phyloP scores from a whole-genome alignment of 352 stramenopile genomes.

The Phytophthora kernoviae region DNA sequence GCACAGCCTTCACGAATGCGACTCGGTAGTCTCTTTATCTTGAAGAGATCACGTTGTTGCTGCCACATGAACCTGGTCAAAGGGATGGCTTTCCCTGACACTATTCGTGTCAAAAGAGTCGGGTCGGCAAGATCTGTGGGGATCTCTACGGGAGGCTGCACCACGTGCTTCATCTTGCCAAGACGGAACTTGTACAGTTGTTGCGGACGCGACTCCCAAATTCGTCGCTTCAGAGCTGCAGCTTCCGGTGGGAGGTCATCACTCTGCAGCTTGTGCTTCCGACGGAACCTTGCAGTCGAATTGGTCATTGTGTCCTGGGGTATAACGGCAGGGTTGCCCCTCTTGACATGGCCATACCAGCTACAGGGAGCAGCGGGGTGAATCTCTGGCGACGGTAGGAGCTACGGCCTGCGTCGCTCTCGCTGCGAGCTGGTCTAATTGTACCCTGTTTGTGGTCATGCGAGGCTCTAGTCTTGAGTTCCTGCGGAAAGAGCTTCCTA shows the following conservation, averaged over 20 bases:
- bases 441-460: conserved; percentile 11
- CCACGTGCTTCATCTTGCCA: conserved; percentile 26
- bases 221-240: conserved; percentile 20
- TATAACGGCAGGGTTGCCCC: conserved; percentile 5
- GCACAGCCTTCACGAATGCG: conserved; percentile 21
- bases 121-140: conserved; percentile 17
- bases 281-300: conserved; percentile 2
- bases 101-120: conserved; percentile 11
- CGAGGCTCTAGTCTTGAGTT: not conserved
- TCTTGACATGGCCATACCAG: conserved; percentile 15
- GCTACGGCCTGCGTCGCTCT: not conserved
- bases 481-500: conserved; percentile 15
- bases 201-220: conserved; percentile 23
- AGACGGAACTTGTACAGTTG: conserved; percentile 25
- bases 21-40: conserved; percentile 18
- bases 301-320: not conserved
- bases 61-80: conserved; percentile 29
- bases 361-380: conserved; percentile 19
- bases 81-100: conserved; percentile 21
- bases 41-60: conserved; percentile 22
- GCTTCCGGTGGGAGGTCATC: conserved; percentile 21
- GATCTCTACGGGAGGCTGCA: conserved; percentile 25
- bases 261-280: conserved; percentile 14
- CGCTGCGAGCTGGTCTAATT: not conserved
- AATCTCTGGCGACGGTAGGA: conserved; percentile 8